Percentiles rank a stretch among this genome's conserved stretches.
phyloP scores from a whole-genome alignment of 2,329 filamentous ascomycete species.

The Pseudopithomyces chartarum region DNA sequence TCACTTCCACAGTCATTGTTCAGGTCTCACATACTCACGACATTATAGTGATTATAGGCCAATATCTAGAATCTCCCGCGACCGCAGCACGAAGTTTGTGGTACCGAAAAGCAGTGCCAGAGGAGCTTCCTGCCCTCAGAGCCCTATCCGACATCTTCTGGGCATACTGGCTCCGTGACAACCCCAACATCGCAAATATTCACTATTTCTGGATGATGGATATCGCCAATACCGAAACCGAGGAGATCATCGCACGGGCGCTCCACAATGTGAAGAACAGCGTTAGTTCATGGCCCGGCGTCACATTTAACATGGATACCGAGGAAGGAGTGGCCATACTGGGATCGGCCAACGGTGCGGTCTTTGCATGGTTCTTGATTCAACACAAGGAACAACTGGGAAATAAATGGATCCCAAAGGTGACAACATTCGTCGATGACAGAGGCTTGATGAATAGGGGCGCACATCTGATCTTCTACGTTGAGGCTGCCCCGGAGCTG shows the following conservation, averaged over 20 bases:
- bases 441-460: not conserved
- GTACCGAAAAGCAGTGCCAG: not conserved
- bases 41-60: constrained; percentile 6
- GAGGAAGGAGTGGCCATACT: constrained; percentile 24
- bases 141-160: constrained; percentile 25
- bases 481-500: not conserved
- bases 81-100: not conserved
- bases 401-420: constrained; percentile 18
- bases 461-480: not conserved
- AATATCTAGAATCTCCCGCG: not conserved
- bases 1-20: not conserved
- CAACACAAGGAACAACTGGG: constrained; percentile 26
- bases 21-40: not conserved
- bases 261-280: constrained; percentile 6
- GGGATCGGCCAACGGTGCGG: constrained; percentile 23
- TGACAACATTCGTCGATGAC: constrained; percentile 17
- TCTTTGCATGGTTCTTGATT: constrained; percentile 28
- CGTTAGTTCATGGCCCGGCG: constrained; percentile 24
- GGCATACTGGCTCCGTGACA: constrained; percentile 22
- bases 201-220: constrained; percentile 24
- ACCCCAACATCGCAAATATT: constrained; percentile 18
- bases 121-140: constrained; percentile 20
- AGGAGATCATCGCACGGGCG: constrained; percentile 19
- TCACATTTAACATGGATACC: constrained; percentile 13
- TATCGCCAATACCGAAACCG: constrained; percentile 23